A percentile compares a stretch with the other conserved stretches of the same genome.
Conservation (phyloP, 192 early-diverging fungal species). For the Obelidium mucronatum region DNA sequence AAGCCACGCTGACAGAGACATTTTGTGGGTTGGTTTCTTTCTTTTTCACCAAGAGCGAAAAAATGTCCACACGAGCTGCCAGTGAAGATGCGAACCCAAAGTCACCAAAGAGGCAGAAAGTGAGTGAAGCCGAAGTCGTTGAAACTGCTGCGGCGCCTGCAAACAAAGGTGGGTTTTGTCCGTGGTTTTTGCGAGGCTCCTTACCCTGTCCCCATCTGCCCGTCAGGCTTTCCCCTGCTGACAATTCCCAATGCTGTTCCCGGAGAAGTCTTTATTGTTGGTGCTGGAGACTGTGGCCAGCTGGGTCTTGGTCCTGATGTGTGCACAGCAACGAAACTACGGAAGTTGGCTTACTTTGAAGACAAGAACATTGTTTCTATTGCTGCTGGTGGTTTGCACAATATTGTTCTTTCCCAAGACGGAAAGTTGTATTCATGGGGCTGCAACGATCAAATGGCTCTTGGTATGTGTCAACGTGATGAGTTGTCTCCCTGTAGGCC, state of each 20-base stretch:
- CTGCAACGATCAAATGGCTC: conserved; percentile 90
- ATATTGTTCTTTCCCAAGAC: conserved; percentile 73
- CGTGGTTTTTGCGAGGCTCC: no score
- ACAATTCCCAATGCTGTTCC: conserved; percentile 21
- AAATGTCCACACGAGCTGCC: neutral
- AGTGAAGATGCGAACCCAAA: neutral
- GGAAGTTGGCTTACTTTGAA: conserved; percentile 74
- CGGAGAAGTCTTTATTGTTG: conserved; percentile 83
- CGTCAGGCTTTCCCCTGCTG: conserved; percentile 1
- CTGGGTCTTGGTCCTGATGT: conserved; percentile 87
- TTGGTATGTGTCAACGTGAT: conserved; percentile 61
- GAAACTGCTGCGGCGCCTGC: no score
- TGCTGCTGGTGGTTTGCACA: conserved; percentile 88
- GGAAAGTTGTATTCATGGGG: conserved; percentile 95
- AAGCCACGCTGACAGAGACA: neutral
- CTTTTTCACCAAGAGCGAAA: neutral
- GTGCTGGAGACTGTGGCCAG: conserved; percentile 90
- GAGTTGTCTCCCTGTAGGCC: conserved; percentile 23
- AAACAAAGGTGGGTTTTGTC: no score
- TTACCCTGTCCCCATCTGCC: no score
- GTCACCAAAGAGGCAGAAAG: neutral
- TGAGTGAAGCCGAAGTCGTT: neutral
- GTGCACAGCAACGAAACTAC: conserved; percentile 50
- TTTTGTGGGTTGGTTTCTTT: neutral
- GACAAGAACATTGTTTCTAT: conserved; percentile 80